Base-by-base conservation (phyloP, 495 filamentous ascomycete species). In the Neurospora tetrasperma region DNA sequence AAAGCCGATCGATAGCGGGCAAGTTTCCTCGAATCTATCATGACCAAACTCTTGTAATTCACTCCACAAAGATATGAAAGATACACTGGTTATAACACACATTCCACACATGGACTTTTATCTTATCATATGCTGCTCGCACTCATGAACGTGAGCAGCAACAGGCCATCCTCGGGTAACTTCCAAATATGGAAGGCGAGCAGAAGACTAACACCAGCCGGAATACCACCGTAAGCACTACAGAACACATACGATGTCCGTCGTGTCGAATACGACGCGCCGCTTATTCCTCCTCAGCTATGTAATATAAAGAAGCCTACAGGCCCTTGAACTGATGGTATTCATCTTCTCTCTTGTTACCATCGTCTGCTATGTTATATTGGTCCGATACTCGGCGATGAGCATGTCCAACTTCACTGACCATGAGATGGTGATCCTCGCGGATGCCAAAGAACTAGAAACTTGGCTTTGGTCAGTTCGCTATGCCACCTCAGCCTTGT, bases 401-500 rank as follows among this genome's bases (percentile, higher is more conserved):
- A 59, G 48, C 7, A 31, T 59, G 23, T 7, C 48, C 23, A 27
- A 7, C 54, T 12, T 62, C 54, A 27, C 54, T 62, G 2, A 16
- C 12, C 23, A 7, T 62, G 23, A 62, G 11, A 62, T 62, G 48
- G 48, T 23, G 2, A 31, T 12, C 48, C 54, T 62, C 23, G 3
- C 23, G 0, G 54, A 62, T 27, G 23, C 54, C 23, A 31, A 62
- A 62, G 54, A 62, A 62, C 54, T 62, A 16, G 54, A 62, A 5
- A 16, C 3, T 7, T 71, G 16, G 11, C 38, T 42, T 10, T 71
- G 14, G 40, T 71, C 42, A 66, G 70, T n/a, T 23, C 35, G 20
- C 5, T 62, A 62, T 31, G 42, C 38, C n/a, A n/a, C 68, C 54
- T 74, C 71, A n/a, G 48, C 62, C 35, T 8, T 72, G 31, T 75